Base-by-base conservation (phyloP, 2,329 filamentous ascomycete genomes). In the Gnomoniopsis smithogilvyi region DNA sequence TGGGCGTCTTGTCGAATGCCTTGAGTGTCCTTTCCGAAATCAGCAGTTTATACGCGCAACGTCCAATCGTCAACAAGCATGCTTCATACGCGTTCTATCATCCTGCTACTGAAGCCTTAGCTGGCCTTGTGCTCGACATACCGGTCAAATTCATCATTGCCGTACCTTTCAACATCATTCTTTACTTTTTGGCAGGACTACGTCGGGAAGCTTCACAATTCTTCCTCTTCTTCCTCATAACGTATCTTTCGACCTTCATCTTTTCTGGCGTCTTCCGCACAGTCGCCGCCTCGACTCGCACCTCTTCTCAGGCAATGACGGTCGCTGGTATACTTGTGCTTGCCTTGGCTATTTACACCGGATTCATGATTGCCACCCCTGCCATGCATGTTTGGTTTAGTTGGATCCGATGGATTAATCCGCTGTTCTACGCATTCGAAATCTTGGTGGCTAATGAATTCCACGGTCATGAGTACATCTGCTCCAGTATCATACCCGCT, bases 251-350 rank as follows among this genome's bases (percentile, higher is more conserved):
- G 1, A 91, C 85, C 0, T 78, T 94, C 64, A 81, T 86, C 64
- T 92, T 93, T 87, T 88, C 83, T 41, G 90, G 88, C 72, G 77
- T 92, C 45, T 94, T 94, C 76, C 80, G 90, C 26, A 89, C 86
- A 0, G 85, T 94, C 66, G 90, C 85, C 0, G 85, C 89, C 0
- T 72, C 88, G 1, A 92, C 90, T 1, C 81, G 84, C 54, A 90
- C 89, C 0, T 75, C 86, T 0, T 80, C 83, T 0, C 81, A 85
- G 62, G 82, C 83, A 2, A 79, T 86, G 76, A 75, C 76, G 0
- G 67, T 80, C 2, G 75, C 81, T 0, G 80, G 80, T 22, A 72
- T 86, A 0, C 64, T 85, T 62, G 82, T 88, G 12, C 69, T 89
- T 19, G 80, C 81, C 15, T 77, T 90, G 3, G 78, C 87, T 66